phyloP scores from a whole-genome alignment of 352 stramenopile species.

The Blastocystis sp. region DNA sequence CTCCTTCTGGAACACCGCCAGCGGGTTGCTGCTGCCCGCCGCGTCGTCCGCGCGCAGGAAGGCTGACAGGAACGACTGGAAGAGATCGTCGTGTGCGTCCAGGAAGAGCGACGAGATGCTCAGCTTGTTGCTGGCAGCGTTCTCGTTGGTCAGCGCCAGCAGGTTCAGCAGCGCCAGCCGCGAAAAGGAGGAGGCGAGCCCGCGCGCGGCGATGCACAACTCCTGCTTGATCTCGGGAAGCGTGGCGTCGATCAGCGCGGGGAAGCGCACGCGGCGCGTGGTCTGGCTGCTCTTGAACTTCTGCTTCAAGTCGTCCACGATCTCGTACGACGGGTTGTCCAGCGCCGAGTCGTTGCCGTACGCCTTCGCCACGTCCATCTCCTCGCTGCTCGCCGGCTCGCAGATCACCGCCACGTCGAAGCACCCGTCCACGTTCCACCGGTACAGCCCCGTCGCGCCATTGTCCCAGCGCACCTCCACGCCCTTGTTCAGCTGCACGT shows the following conservation, averaged over 20 bases:
- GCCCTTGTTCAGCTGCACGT: constrained; percentile 45
- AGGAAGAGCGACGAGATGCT: constrained; percentile 59
- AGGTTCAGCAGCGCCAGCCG: constrained; percentile 62
- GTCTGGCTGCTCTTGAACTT: constrained; percentile 40
- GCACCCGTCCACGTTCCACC: constrained; percentile 64
- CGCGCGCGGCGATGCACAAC: constrained; percentile 1
- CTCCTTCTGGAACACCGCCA: constrained; percentile 40
- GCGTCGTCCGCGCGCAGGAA: constrained; percentile 12
- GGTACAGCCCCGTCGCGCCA: constrained; percentile 14
- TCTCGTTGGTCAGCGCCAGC: not conserved
- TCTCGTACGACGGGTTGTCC: constrained; percentile 68
- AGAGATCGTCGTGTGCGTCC: constrained; percentile 45
- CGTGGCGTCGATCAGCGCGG: constrained; percentile 10
- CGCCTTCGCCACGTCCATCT: not conserved
- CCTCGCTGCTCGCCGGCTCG: not conserved
- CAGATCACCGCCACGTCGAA: constrained; percentile 53
- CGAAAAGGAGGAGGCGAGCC: constrained; percentile 1
- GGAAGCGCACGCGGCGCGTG: constrained; percentile 20
- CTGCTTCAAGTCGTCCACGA: constrained; percentile 50
- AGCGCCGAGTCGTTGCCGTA: constrained; percentile 46
- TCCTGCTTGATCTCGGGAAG: constrained; percentile 52
- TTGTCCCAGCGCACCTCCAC: constrained; percentile 34
- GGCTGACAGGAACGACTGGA: constrained; percentile 55
- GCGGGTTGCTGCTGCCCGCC: not conserved
- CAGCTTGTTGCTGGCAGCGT: constrained; percentile 22